Evolutionary conservation across 345 rosid species (phyloP).

Genomic region (Boechera divaricarpa): DNA sequence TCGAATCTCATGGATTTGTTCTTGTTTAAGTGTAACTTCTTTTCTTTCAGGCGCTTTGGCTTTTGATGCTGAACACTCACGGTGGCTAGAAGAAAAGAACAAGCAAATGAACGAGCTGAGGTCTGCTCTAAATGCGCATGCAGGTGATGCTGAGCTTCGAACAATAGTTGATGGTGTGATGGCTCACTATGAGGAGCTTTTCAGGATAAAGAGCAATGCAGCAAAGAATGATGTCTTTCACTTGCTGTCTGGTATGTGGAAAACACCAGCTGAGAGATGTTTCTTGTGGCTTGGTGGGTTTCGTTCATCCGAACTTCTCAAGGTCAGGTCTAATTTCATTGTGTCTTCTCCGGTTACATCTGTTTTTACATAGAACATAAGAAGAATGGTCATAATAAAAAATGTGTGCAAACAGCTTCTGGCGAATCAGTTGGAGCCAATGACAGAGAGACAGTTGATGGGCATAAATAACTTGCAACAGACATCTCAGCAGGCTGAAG

Average conservation of each 20-base stretch:
- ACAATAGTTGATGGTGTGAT: constrained; percentile 79
- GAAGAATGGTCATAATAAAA: constrained; percentile 1
- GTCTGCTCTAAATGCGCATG: constrained; percentile 92
- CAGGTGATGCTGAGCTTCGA: constrained; percentile 93
- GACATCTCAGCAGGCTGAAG: constrained; percentile 98
- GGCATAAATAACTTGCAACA: constrained; percentile 89
- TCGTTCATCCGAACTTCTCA: constrained; percentile 97
- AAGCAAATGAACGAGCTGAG: constrained; percentile 88
- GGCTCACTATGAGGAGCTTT: constrained; percentile 94
- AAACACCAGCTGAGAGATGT: constrained; percentile 99
- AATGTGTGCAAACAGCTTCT: constrained; percentile 66
- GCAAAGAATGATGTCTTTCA: constrained; percentile 98
- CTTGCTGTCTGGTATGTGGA: constrained; percentile 98
- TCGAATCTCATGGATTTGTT: constrained; percentile 2
- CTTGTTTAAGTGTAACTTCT: constrained; percentile 24
- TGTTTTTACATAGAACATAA: not conserved
- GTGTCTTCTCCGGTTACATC: not conserved
- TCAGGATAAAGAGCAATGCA: constrained; percentile 92
- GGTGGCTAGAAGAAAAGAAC: constrained; percentile 96
- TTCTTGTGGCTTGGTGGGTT: constrained; percentile 99
- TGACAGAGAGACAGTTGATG: constrained; percentile 88
- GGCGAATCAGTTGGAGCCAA: constrained; percentile 86
- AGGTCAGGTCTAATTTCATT: constrained; percentile 55
- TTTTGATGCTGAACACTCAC: constrained; percentile 89
- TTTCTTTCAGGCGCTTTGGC: constrained; percentile 88